Evolutionary conservation across 2,329 filamentous ascomycete genomes (phyloP).

Genomic region (Aspergillus sp.): DNA sequence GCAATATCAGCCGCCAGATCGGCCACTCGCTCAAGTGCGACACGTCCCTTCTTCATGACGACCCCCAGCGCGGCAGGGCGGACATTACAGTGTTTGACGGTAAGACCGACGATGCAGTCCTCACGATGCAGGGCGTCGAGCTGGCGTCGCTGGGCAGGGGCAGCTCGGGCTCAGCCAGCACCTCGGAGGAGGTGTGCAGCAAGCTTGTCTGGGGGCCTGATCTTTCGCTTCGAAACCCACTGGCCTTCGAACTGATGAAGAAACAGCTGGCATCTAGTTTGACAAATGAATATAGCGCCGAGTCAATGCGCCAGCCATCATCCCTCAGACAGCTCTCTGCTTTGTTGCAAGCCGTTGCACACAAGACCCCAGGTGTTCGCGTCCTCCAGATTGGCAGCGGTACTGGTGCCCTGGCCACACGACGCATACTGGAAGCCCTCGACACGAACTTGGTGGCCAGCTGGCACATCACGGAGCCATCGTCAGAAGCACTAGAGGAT

Average conservation of each 20-base stretch:
- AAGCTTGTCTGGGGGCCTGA: not conserved
- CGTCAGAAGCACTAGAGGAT: no score
- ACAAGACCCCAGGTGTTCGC: not conserved
- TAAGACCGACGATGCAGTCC: not conserved
- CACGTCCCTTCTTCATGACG: not conserved
- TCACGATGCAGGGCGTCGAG: not conserved
- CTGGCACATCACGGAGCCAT: not conserved
- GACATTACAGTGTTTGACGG: not conserved
- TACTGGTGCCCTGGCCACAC: constrained; percentile 20
- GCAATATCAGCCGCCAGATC: not conserved
- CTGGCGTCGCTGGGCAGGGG: no score
- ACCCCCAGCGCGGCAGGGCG: not conserved
- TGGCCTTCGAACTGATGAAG: not conserved
- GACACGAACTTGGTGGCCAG: not conserved
- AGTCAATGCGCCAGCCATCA: not conserved
- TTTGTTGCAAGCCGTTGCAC: not conserved
- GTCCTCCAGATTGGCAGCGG: constrained; percentile 39
- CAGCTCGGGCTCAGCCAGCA: no score
- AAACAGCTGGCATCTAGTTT: not conserved
- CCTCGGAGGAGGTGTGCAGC: no score
- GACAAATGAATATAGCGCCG: not conserved
- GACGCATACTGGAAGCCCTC: not conserved
- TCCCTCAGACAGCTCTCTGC: constrained; percentile 4
- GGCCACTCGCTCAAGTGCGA: not conserved
- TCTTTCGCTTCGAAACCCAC: not conserved